Conservation (phyloP, 805 yeast genomes). For the Saccharomycopsis amapae region DNA sequence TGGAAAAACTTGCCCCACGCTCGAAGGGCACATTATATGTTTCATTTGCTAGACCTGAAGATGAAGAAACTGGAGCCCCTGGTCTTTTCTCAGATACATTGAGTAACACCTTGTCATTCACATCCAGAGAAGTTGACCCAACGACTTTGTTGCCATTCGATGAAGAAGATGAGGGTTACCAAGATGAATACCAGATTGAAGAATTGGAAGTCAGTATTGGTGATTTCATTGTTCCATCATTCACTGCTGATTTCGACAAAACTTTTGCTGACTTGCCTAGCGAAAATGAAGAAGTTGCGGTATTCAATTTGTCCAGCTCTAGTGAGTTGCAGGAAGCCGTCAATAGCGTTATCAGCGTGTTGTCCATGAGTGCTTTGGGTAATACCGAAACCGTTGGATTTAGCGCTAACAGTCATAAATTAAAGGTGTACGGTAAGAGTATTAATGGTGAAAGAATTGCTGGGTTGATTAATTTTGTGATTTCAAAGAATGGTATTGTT, state of each 20-base stretch:
- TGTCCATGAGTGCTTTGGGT: conserved; percentile 68
- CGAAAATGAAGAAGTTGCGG: conserved; percentile 49
- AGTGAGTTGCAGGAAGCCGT: conserved; percentile 50
- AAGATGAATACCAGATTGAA: conserved; percentile 90
- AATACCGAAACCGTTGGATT: conserved; percentile 55
- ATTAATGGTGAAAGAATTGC: conserved; percentile 41
- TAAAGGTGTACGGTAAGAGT: conserved; percentile 81
- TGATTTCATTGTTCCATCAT: conserved; percentile 74
- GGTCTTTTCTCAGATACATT: conserved; percentile 41
- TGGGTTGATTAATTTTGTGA: conserved; percentile 36
- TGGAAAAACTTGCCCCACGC: conserved; percentile 65
- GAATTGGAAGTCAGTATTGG: conserved; percentile 68
- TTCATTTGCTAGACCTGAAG: conserved; percentile 57
- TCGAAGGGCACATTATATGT: conserved; percentile 71
- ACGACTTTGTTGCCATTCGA: conserved; percentile 58
- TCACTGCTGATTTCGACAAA: conserved; percentile 65
- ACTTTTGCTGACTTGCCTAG: conserved; percentile 66
- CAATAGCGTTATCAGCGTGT: conserved; percentile 40
- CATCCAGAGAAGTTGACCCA: conserved; percentile 73
- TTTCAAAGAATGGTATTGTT: conserved; percentile 38
- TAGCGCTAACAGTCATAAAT: conserved; percentile 49
- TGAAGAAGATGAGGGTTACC: conserved; percentile 74
- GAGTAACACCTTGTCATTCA: conserved; percentile 62
- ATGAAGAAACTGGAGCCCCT: conserved; percentile 26
- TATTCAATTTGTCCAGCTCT: conserved; percentile 48